Percentiles rank a stretch among this genome's conserved stretches.
Conservation (phyloP, 768 basidiomycete genomes). For the Scleroderma citrinum region DNA sequence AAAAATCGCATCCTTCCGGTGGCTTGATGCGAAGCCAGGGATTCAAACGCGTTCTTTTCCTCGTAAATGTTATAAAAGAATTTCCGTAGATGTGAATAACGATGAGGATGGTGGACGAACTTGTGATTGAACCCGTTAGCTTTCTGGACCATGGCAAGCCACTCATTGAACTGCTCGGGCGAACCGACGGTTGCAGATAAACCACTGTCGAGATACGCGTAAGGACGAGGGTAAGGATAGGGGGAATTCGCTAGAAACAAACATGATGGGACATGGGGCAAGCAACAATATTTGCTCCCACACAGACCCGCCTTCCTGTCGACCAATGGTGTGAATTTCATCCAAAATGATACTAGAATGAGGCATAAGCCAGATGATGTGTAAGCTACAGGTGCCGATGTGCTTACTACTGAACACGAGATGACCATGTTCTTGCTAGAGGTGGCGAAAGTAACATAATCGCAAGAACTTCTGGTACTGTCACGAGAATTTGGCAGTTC, state of each 20-base stretch:
- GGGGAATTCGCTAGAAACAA: conserved; percentile 14
- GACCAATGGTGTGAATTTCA: conserved; percentile 59
- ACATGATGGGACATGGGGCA: conserved; percentile 71
- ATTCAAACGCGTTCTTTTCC: conserved; percentile 21
- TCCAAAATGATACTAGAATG: conserved; percentile 53
- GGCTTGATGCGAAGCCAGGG: conserved; percentile 32
- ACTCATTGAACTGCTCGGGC: conserved; percentile 57
- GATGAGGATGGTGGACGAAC: conserved; percentile 58
- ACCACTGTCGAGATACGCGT: conserved; percentile 37
- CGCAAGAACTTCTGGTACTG: conserved; percentile 65
- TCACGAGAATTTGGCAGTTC: conserved; percentile 68
- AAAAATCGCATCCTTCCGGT: conserved; percentile 45
- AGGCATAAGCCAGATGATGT: neutral
- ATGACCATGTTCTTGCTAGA: conserved; percentile 55
- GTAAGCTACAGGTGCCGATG: too few species aligned
- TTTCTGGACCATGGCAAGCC: conserved; percentile 58
- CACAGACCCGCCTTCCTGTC: conserved; percentile 60
- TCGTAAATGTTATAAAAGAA: conserved; percentile 44
- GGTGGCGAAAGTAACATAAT: conserved; percentile 67
- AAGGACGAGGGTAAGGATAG: neutral
- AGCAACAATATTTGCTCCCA: conserved; percentile 74
- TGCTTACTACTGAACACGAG: conserved; percentile 50
- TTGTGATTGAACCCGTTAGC: conserved; percentile 53
- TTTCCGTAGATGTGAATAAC: conserved; percentile 71
- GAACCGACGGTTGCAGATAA: conserved; percentile 67